Conservation (phyloP, 192 early-diverging fungal species). For the Chytriomyces sp. region DNA sequence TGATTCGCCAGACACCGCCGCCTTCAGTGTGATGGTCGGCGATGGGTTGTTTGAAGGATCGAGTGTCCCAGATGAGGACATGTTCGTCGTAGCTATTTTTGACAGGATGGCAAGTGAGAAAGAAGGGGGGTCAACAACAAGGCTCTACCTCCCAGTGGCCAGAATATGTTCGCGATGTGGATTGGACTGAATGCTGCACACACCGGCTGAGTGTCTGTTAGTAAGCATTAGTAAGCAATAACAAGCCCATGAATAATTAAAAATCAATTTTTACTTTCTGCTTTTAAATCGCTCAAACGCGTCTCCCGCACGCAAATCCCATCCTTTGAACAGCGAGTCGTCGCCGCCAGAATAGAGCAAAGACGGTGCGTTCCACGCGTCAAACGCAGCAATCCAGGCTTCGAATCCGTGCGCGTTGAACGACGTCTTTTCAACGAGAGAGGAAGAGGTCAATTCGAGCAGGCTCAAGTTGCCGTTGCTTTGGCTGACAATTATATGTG, state of each 20-base stretch:
- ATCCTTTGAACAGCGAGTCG: conserved; percentile 83
- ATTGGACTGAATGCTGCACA: conserved; percentile 87
- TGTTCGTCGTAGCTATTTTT: conserved; percentile 88
- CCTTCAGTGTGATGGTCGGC: conserved; percentile 74
- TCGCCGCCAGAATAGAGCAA: conserved; percentile 86
- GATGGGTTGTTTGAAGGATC: conserved; percentile 78
- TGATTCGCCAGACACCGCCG: conserved; percentile 88
- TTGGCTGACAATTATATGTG: conserved; percentile 68
- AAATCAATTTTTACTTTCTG: conserved; percentile 49
- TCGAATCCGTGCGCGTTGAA: conserved; percentile 91
- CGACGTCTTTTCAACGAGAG: conserved; percentile 43
- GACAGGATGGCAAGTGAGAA: conserved; percentile 11
- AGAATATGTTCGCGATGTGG: conserved; percentile 78
- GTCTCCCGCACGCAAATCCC: conserved; percentile 76
- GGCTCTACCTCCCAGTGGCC: conserved; percentile 78
- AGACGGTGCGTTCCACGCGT: conserved; percentile 73
- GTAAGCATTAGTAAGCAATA: neutral
- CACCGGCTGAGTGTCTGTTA: conserved; percentile 82
- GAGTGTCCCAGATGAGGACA: conserved; percentile 88
- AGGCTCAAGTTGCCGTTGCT: conserved; percentile 76
- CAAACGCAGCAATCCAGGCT: conserved; percentile 92
- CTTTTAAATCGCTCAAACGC: conserved; percentile 65
- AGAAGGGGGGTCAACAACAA: neutral
- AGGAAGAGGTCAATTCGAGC: conserved; percentile 33
- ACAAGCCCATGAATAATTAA: neutral